phyloP scores from a whole-genome alignment of 441 rosid genomes.

The Aquilaria agallochum region DNA sequence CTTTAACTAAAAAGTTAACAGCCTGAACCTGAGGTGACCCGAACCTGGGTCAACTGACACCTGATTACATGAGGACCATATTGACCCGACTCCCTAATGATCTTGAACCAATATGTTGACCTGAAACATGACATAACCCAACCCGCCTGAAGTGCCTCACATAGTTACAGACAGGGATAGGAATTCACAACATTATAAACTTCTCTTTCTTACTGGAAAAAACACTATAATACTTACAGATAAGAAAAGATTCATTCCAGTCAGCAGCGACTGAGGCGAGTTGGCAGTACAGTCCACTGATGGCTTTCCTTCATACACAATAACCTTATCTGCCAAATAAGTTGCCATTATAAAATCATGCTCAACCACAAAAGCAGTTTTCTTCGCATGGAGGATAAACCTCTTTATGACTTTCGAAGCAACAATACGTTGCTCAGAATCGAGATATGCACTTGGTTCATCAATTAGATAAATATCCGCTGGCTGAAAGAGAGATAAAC shows the following conservation, averaged over 20 bases:
- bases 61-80: neutral
- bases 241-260: conserved; percentile 96
- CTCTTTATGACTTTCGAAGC: conserved; percentile 97
- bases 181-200: neutral
- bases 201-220: neutral
- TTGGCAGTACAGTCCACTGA: conserved; percentile 86
- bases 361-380: conserved; percentile 95
- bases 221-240: conserved; percentile 51
- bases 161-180: neutral
- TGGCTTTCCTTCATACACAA: conserved; percentile 88
- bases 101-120: no score
- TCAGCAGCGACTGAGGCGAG: conserved; percentile 84
- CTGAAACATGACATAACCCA: no score
- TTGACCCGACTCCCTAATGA: neutral
- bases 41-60: no score
- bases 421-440: conserved; percentile 95
- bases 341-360: conserved; percentile 98
- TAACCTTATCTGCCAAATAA: conserved; percentile 90
- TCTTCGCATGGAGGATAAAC: conserved; percentile 94
- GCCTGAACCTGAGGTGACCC: no score
- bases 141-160: no score
- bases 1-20: no score
- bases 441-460: conserved; percentile 97
- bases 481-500: conserved; percentile 52
- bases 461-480: conserved; percentile 96